Percentiles rank a stretch among this genome's conserved stretches.
Evolutionary conservation across 306 rosid species (phyloP).

Genomic region (Cicer chorassanicum): DNA sequence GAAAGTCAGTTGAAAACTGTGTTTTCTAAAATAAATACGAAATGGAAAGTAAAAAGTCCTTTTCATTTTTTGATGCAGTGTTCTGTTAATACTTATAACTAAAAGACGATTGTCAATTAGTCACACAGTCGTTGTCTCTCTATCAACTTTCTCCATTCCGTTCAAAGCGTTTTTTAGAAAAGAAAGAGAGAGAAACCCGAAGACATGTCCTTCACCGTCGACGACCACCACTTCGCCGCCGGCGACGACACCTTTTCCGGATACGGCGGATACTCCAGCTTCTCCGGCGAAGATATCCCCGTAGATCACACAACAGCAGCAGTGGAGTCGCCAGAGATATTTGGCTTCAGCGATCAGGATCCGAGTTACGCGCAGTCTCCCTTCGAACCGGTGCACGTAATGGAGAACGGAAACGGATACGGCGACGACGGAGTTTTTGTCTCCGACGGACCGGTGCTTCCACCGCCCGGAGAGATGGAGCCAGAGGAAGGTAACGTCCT

Average conservation of each 20-base stretch:
- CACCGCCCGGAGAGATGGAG: constrained; percentile 79
- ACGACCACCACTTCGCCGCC: constrained; percentile 55
- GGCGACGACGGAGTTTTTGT: constrained; percentile 65
- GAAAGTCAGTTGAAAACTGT: too few species aligned
- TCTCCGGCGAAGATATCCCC: constrained; percentile 55
- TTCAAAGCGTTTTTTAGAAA: constrained; percentile 31
- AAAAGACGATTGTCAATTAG: background rate
- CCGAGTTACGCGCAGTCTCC: constrained; percentile 72
- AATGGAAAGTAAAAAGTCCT: background rate
- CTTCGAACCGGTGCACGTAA: constrained; percentile 55
- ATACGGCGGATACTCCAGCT: constrained; percentile 70
- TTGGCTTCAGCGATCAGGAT: constrained; percentile 76
- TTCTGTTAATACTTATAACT: background rate
- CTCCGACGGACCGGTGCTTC: constrained; percentile 90
- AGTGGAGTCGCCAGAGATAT: constrained; percentile 66
- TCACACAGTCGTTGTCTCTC: background rate
- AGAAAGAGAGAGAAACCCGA: constrained; percentile 36
- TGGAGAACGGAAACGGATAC: constrained; percentile 54
- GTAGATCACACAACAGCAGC: constrained; percentile 53
- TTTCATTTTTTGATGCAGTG: background rate
- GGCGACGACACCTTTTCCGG: constrained; percentile 58
- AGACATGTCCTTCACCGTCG: constrained; percentile 74
- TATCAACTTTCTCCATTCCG: background rate
- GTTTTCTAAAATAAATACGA: background rate
- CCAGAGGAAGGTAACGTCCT: constrained; percentile 84